Evolutionary conservation across 192 early-diverging fungal genomes (phyloP).

Genomic region (Allomyces macrogynus): DNA sequence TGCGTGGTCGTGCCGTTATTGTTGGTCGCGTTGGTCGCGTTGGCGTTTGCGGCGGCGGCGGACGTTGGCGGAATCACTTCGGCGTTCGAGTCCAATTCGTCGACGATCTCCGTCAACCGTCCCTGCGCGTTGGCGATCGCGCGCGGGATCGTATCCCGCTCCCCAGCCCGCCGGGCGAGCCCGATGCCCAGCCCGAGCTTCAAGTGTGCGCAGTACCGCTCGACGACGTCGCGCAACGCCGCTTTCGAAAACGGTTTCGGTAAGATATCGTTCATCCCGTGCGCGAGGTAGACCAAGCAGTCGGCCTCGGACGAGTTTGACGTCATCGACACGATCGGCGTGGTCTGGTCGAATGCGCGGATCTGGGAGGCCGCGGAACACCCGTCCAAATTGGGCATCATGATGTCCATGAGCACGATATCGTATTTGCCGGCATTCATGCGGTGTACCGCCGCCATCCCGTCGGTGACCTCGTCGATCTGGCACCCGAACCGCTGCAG

Average conservation of each 20-base stretch:
- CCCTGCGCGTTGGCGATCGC: too few relatives aligned
- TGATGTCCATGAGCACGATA: slow-evolving; percentile 55
- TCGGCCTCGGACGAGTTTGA: slow-evolving; percentile 41
- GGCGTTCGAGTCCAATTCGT: too few relatives aligned
- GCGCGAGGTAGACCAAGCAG: slow-evolving; percentile 39
- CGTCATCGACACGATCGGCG: slow-evolving; percentile 61
- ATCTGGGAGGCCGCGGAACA: slow-evolving; percentile 47
- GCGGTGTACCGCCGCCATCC: slow-evolving; percentile 38
- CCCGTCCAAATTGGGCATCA: slow-evolving; percentile 52
- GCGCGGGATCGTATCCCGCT: too few relatives aligned
- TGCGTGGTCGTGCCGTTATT: too few relatives aligned
- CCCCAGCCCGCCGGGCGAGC: too few relatives aligned
- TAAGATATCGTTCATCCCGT: slow-evolving; percentile 56
- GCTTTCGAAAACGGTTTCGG: slow-evolving; percentile 44
- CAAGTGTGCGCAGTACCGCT: slow-evolving; percentile 33
- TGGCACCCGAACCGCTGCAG: slow-evolving; percentile 45
- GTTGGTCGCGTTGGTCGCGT: too few relatives aligned
- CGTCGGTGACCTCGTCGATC: slow-evolving; percentile 47
- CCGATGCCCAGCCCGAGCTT: too few relatives aligned
- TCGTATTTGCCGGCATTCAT: slow-evolving; percentile 47
- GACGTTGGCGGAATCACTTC: too few relatives aligned
- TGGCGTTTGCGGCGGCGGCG: too few relatives aligned
- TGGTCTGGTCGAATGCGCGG: slow-evolving; percentile 42
- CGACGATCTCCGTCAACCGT: too few relatives aligned
- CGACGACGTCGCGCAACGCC: slow-evolving; percentile 25